Base-by-base conservation (phyloP, 2,329 filamentous ascomycete species). In the Colletotrichum paranaense region DNA sequence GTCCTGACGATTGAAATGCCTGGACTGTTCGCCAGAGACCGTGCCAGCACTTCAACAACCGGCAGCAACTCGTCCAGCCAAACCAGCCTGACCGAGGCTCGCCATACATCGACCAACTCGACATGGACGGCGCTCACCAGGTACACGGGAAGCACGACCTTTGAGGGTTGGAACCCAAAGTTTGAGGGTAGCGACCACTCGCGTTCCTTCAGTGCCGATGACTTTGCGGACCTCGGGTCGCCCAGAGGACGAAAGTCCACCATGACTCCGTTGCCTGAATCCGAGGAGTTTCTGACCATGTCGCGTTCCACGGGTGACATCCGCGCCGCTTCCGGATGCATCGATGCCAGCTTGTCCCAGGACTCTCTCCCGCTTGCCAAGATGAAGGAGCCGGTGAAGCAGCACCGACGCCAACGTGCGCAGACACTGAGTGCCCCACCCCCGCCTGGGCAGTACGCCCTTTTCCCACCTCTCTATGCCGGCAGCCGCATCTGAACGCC, bases 1-100 rank as follows among this genome's bases (percentile, higher is more conserved):
- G 78, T 79, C 11, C 75, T 82, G 73, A 79, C 75, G 26, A 79
- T 83, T 72, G 81, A 81, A 52, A 80, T 78, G 22, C 76, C 80
- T 2, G 78, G 78, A 1, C 74, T 81, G n/a, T 78, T 81, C 26
- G 78, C 81, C 16, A 80, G 83, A 49, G 80, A 87, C 68, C 87
- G 89, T 19, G 85, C 84, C 26, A 90, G 88, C 80, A 88, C 87
- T 12, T 90, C 88, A 7, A 91, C 89, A 6, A 89, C 85, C 1
- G 84, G 81, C 28, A 90, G 88, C 63, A 81, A 82, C 70, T 84
- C 85, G 19, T 89, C 86, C 3, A 82, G 82, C 32, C 83, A 84
- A 26, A 88, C 87, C 1, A 82, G 84, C 32, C 88, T 86, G 22
- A 86, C 83, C 58, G 86, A 83, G 62, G 85, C 87, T 70, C 88